Conservation (phyloP, 352 stramenopile species). For the Phytophthora boehmeriae region DNA sequence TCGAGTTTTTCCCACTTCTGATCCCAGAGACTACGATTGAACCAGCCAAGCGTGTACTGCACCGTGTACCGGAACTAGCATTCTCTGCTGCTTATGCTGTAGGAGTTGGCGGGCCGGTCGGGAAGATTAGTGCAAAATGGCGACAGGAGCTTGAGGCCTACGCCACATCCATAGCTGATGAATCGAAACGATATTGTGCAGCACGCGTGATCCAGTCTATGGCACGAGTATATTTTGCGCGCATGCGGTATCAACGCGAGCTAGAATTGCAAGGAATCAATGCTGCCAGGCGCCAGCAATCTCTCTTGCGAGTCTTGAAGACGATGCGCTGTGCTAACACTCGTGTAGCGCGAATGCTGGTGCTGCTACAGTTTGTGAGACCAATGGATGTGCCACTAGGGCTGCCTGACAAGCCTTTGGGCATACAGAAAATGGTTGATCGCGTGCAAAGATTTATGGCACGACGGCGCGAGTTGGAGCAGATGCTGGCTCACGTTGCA, state of each 20-base stretch:
- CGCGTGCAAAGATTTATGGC: slow-evolving; percentile 55
- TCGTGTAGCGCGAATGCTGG: slow-evolving; percentile 65
- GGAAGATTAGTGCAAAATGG: slow-evolving; percentile 57
- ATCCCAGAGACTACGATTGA: slow-evolving; percentile 67
- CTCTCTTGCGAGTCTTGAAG: slow-evolving; percentile 50
- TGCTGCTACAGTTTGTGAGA: slow-evolving; percentile 69
- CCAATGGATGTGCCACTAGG: slow-evolving; percentile 53
- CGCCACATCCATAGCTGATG: slow-evolving; percentile 58
- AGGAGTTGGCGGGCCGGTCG: slow-evolving; percentile 30
- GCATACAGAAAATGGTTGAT: slow-evolving; percentile 63
- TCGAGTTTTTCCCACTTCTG: slow-evolving; percentile 82
- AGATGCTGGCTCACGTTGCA: slow-evolving; percentile 49
- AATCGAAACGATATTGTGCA: slow-evolving; percentile 73
- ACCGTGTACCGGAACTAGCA: slow-evolving; percentile 61
- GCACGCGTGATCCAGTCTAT: slow-evolving; percentile 80
- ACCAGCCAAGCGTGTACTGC: slow-evolving; percentile 55
- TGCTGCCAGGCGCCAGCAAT: slow-evolving; percentile 61
- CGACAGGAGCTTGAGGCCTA: slow-evolving; percentile 64
- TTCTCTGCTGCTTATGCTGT: slow-evolving; percentile 59
- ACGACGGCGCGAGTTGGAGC: slow-evolving; percentile 59
- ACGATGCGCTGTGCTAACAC: slow-evolving; percentile 72
- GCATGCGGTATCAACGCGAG: slow-evolving; percentile 63
- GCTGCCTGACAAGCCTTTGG: slow-evolving; percentile 63
- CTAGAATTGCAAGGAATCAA: slow-evolving; percentile 73
- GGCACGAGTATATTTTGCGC: slow-evolving; percentile 66